A percentile compares a stretch with the other conserved stretches of the same genome.
Evolutionary conservation across 1,139 yeast genomes (phyloP).

Genomic region (Lodderomyces beijingensis): DNA sequence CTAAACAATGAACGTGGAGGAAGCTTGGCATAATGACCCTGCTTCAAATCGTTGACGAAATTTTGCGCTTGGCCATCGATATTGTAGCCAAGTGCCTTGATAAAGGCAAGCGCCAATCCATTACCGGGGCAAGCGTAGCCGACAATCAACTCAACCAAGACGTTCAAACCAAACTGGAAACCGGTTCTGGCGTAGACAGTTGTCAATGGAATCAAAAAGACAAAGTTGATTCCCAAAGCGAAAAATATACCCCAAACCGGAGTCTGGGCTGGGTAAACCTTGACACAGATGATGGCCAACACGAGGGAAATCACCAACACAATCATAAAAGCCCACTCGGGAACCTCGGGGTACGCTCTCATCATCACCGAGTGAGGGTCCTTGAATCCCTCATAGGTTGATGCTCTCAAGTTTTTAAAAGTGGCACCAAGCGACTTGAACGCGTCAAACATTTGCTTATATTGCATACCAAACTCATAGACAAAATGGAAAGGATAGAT

Average conservation of each 20-base stretch:
- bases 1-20: conserved; percentile 63
- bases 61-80: conserved; percentile 56
- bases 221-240: conserved; percentile 49
- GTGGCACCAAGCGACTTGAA: conserved; percentile 7
- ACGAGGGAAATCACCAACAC: conserved; percentile 45
- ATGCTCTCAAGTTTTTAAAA: conserved; percentile 10
- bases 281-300: conserved; percentile 45
- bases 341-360: conserved; percentile 54
- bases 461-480: conserved; percentile 28
- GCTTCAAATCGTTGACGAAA: conserved; percentile 49
- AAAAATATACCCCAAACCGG: conserved; percentile 59
- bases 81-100: conserved; percentile 56
- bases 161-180: conserved; percentile 47
- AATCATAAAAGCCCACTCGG: conserved; percentile 53
- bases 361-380: conserved; percentile 59
- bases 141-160: conserved; percentile 53
- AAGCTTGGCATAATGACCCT: conserved; percentile 58
- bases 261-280: conserved; percentile 44
- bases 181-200: conserved; percentile 51
- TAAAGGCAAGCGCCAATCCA: conserved; percentile 52
- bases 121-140: conserved; percentile 65
- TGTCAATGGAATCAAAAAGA: conserved; percentile 53
- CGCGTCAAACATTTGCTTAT: conserved; percentile 16
- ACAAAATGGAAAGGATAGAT: conserved; percentile 52
- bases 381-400: conserved; percentile 18